These are phyloP conservation scores for Pulveroboletus sp. DNA, from an alignment of 768 basidiomycete genomes.

Conservation along the genomic window DNA sequence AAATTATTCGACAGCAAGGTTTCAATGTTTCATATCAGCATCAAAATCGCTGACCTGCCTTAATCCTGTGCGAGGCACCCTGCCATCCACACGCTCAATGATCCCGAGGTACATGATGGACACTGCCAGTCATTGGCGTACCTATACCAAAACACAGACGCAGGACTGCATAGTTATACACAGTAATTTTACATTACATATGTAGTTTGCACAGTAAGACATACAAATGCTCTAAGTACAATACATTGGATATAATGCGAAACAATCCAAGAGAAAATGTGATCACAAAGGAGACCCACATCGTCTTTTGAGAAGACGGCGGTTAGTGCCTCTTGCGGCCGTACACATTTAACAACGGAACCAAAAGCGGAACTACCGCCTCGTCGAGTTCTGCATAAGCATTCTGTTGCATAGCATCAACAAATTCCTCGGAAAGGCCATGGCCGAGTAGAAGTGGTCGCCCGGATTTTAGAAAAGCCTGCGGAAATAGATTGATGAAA, in stretches of 20 bases:
- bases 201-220: constrained; percentile 12
- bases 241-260: constrained; percentile 21
- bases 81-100: too few species aligned
- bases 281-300: background rate
- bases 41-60: too few species aligned
- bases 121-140: too few species aligned
- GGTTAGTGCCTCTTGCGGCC: constrained; percentile 37
- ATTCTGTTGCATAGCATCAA: constrained; percentile 52
- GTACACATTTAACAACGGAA: constrained; percentile 59
- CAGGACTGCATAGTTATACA: too few species aligned
- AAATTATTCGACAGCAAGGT: too few species aligned
- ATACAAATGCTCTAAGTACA: constrained; percentile 17
- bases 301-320: constrained; percentile 1
- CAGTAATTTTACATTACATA: background rate
- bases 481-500: background rate
- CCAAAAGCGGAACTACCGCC: constrained; percentile 45
- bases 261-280: constrained; percentile 10
- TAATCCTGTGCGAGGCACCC: too few species aligned
- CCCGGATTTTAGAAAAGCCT: constrained; percentile 66
- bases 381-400: constrained; percentile 52
- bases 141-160: too few species aligned
- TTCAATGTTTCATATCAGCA: too few species aligned
- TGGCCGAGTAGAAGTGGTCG: constrained; percentile 66
- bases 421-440: constrained; percentile 52
- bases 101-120: too few species aligned